Conservation (phyloP, 23 red algal genomes). For the Gracilariopsis chorda region DNA sequence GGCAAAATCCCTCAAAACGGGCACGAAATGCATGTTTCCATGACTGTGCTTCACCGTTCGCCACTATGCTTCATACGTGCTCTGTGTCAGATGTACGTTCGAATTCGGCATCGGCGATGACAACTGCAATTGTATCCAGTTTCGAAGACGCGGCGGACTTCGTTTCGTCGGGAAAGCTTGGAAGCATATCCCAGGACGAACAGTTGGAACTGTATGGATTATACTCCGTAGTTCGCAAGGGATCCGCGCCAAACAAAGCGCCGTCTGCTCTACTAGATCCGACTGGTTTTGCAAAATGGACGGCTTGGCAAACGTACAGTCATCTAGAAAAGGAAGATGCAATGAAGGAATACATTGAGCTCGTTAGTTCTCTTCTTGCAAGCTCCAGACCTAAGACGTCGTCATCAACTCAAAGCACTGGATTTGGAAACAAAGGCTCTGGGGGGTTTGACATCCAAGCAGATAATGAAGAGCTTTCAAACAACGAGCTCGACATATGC, state of each 20-base stretch:
- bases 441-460: conserved; percentile 11
- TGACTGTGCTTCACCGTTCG: not conserved
- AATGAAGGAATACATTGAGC: conserved; percentile 1
- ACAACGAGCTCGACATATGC: conserved; percentile 16
- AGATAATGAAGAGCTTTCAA: not conserved
- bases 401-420: not conserved
- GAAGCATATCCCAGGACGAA: conserved; percentile 15
- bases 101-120: not conserved
- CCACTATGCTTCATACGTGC: not conserved
- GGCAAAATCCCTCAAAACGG: conserved; percentile 10
- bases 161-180: conserved; percentile 32
- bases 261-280: conserved; percentile 50
- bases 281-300: conserved; percentile 36
- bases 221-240: conserved; percentile 40
- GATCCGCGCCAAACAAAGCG: conserved; percentile 5
- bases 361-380: not conserved
- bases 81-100: not conserved
- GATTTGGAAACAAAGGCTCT: conserved; percentile 23
- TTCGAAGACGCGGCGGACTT: conserved; percentile 6
- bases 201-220: conserved; percentile 42
- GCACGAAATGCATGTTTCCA: not conserved
- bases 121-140: not conserved
- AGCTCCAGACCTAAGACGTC: not conserved
- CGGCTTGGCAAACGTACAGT: conserved; percentile 13
- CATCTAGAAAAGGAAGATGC: conserved; percentile 17